Conservation (phyloP, 352 stramenopile species). For the Phytophthora foliorum region DNA sequence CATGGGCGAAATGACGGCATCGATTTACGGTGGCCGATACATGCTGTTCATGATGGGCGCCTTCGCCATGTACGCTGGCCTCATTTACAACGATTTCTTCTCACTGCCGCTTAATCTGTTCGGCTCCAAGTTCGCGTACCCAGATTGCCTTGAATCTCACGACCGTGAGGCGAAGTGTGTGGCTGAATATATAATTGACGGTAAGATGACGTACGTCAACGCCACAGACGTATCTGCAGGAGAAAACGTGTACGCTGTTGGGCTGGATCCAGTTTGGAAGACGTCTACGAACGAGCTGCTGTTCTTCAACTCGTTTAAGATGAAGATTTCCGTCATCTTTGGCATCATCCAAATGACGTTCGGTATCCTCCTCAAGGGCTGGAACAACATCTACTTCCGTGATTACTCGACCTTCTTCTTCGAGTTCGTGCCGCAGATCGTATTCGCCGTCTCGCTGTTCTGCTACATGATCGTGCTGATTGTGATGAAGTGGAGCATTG, state of each 20-base stretch:
- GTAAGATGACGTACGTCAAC: conserved; percentile 78
- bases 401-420: conserved; percentile 97
- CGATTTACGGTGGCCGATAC: conserved; percentile 95
- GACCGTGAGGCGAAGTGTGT: conserved; percentile 67
- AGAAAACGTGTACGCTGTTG: conserved; percentile 97
- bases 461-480: conserved; percentile 99
- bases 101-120: conserved; percentile 98
- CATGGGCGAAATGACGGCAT: conserved; percentile 93
- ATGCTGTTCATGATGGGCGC: conserved; percentile 99
- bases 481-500: conserved; percentile 99
- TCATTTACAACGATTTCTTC: conserved; percentile 99
- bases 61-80: conserved; percentile 97
- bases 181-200: conserved; percentile 81
- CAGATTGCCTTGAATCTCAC: conserved; percentile 74
- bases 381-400: conserved; percentile 98
- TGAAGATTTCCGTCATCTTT: conserved; percentile 99
- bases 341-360: conserved; percentile 99
- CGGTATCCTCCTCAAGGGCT: conserved; percentile 96
- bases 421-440: conserved; percentile 97
- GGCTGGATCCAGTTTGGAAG: conserved; percentile 99
- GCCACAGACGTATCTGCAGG: conserved; percentile 80
- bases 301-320: conserved; percentile 99
- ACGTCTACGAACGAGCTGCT: conserved; percentile 97
- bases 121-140: conserved; percentile 94
- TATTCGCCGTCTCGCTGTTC: conserved; percentile 98